Evolutionary conservation across 805 yeast genomes (phyloP).

Genomic region (Phaffomyces thermotolerans): DNA sequence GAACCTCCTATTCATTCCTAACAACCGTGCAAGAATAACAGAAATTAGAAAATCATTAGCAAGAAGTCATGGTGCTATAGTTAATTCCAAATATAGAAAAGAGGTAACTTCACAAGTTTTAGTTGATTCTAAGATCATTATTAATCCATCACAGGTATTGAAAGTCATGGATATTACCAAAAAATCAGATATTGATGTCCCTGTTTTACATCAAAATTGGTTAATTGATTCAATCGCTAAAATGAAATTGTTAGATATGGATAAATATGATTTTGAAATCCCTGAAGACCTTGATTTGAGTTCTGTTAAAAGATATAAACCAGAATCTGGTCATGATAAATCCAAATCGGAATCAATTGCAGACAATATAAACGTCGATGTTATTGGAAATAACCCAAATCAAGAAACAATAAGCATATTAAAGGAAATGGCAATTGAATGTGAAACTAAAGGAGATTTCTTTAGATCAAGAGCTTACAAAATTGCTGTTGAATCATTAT

Average conservation of each 20-base stretch:
- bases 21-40: slow-evolving; percentile 15
- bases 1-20: slow-evolving; percentile 17
- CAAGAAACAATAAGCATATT: slow-evolving; percentile 14
- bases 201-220: slow-evolving; percentile 18
- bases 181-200: not conserved
- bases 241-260: not conserved
- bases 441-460: slow-evolving; percentile 25
- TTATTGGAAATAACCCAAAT: slow-evolving; percentile 17
- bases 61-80: slow-evolving; percentile 13
- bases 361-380: slow-evolving; percentile 4
- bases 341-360: slow-evolving; percentile 8
- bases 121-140: slow-evolving; percentile 14
- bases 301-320: not conserved
- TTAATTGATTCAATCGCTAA: slow-evolving; percentile 15
- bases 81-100: slow-evolving; percentile 4
- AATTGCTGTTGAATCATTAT: slow-evolving; percentile 34
- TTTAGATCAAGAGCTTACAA: slow-evolving; percentile 36
- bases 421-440: slow-evolving; percentile 17
- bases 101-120: slow-evolving; percentile 15
- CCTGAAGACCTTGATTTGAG: not conserved
- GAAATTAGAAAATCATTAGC: slow-evolving; percentile 14
- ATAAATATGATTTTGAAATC: slow-evolving; percentile 9
- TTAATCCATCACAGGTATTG: slow-evolving; percentile 7
- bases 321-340: not conserved
- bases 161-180: slow-evolving; percentile 3